Base-by-base conservation (phyloP, 257 asterid species). In the Solanum piurae region DNA sequence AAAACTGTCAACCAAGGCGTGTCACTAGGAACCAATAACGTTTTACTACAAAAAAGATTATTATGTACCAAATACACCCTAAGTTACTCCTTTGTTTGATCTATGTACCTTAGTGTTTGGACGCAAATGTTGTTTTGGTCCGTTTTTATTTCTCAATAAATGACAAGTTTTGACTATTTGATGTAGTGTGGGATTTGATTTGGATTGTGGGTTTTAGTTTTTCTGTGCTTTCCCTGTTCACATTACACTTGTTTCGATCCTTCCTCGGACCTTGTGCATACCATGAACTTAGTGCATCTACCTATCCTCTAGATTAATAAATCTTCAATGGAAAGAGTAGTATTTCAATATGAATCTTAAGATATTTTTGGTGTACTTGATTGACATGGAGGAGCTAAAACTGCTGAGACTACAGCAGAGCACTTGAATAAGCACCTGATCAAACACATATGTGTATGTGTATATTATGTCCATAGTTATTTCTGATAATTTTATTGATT, bases 361-460 rank as follows among this genome's bases (percentile, higher is more conserved):
- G 46, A 40, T 69, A 85, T 93, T 83, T 94, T 94, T 88, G 98
- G 98, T 55, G 87, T 95, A 36, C 94, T 90, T 89, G 98, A 95
- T 90, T 95, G 98, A 83, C 98, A 95, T 86, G 98, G 98, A 83
- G 98, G 98, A 31, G 88, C 89, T 40, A 91, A 92, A 85, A 98
- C 96, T 69, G 95, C 98, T 23, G 95, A 95, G 14, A 94, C 89
- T 88, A 96, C 95, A 20, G 95, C 97, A 23, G 88, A 87, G 46
- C 92, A 92, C 75, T 90, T 95, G 90, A 85, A 85, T 4, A 92
- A 91, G 87, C 93, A 92, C 88, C 46, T 29, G 29, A 29, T 42
- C 46, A 42, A 42, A 9, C 46, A 42, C 46, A 42, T 42, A 42
- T 29, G 29, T 29, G 29, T 42, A 42, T 42, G 46, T 42, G 46